Conservation (phyloP, 768 basidiomycete species). For the Nevesoporus exiguus region DNA sequence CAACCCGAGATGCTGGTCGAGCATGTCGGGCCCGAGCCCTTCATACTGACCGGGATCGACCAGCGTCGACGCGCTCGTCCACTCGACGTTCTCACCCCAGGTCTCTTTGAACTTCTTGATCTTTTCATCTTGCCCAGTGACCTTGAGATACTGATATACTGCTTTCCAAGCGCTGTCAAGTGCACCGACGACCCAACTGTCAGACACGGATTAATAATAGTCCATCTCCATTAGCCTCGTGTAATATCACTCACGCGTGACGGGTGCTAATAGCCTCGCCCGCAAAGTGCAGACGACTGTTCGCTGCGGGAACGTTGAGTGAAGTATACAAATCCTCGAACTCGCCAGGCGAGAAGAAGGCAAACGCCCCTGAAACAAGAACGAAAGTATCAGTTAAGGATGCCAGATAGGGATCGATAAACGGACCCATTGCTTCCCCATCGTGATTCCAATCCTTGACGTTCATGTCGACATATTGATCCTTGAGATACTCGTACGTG, state of each 20-base stretch:
- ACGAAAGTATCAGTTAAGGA: not conserved
- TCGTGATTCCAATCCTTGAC: conserved; percentile 35
- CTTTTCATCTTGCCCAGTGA: conserved; percentile 9
- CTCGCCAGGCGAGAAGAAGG: conserved; percentile 38
- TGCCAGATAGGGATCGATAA: not conserved
- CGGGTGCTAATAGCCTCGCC: conserved; percentile 28
- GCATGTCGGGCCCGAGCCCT: not conserved
- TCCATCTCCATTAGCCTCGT: not conserved
- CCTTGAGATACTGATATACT: conserved; percentile 25
- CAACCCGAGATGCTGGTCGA: not conserved
- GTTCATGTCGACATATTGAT: conserved; percentile 13
- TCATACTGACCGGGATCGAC: not conserved
- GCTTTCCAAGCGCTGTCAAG: conserved; percentile 37
- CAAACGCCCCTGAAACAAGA: conserved; percentile 33
- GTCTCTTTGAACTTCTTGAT: conserved; percentile 14
- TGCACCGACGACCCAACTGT: conserved; percentile 38
- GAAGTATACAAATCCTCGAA: conserved; percentile 32
- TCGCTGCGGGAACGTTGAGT: conserved; percentile 29
- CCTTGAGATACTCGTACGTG: conserved; percentile 1
- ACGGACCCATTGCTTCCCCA: conserved; percentile 35
- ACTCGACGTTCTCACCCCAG: conserved; percentile 26
- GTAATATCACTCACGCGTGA: conserved; percentile 31
- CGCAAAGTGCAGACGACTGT: conserved; percentile 8
- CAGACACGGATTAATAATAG: not conserved
- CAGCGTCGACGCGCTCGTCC: not conserved